phyloP scores from a whole-genome alignment of 2,329 filamentous ascomycete species.

The Escovopsis sp. region DNA sequence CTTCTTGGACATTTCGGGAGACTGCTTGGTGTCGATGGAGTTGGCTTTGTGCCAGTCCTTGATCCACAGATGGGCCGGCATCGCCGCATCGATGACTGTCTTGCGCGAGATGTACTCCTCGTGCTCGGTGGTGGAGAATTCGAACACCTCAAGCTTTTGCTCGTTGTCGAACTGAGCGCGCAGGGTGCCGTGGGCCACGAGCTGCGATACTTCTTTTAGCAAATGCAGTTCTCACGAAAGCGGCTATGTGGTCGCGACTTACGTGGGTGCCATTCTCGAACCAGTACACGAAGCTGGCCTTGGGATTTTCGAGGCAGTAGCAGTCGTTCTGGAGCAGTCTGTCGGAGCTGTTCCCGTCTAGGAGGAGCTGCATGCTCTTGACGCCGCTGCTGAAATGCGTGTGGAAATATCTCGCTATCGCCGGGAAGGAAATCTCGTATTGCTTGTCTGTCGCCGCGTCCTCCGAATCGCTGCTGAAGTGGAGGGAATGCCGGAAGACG shows the following conservation, averaged over 20 bases:
- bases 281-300: conserved; percentile 76
- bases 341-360: conserved; percentile 51
- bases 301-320: conserved; percentile 60
- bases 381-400: conserved; percentile 82
- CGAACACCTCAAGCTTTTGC: conserved; percentile 71
- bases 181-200: conserved; percentile 64
- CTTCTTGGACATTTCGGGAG: conserved; percentile 56
- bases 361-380: conserved; percentile 68
- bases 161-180: conserved; percentile 65
- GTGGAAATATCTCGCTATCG: conserved; percentile 76
- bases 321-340: conserved; percentile 45
- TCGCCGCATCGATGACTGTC: conserved; percentile 45
- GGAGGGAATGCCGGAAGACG: conserved; percentile 60
- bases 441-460: conserved; percentile 55
- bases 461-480: conserved; percentile 38
- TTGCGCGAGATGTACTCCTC: conserved; percentile 73
- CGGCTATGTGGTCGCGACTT: conserved; percentile 24
- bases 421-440: conserved; percentile 73
- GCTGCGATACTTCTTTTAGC: no score
- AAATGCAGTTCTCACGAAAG: no score
- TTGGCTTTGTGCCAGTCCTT: conserved; percentile 52
- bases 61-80: conserved; percentile 47
- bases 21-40: conserved; percentile 39
- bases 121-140: conserved; percentile 62
- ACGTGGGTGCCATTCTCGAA: conserved; percentile 75